These are phyloP conservation scores for Hansfordia pulvinata DNA, from an alignment of 2,329 filamentous ascomycete species.

Conservation along the genomic window DNA sequence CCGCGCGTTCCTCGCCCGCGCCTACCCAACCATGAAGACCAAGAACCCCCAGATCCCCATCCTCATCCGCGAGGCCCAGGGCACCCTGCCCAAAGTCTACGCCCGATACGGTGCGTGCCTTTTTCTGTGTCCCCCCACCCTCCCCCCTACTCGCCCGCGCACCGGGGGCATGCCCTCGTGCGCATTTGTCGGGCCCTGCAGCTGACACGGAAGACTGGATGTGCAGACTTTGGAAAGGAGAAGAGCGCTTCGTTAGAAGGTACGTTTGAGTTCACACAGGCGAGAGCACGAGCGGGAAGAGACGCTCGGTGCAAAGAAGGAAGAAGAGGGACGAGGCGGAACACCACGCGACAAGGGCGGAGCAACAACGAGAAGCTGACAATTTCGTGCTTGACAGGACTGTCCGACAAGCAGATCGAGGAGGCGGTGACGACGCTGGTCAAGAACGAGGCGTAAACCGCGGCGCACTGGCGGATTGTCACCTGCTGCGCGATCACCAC, in stretches of 20 bases:
- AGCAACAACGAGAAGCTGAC: too few species aligned
- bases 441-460: constrained; percentile 20
- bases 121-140: background rate
- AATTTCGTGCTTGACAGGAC: too few species aligned
- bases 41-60: constrained; percentile 92
- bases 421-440: constrained; percentile 41
- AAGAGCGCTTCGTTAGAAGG: constrained; percentile 43
- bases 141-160: background rate
- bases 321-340: too few species aligned
- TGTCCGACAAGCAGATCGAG: constrained; percentile 48
- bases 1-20: constrained; percentile 78
- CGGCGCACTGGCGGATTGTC: too few species aligned
- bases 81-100: constrained; percentile 74
- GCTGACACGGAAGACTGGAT: constrained; percentile 7
- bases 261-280: constrained; percentile 3
- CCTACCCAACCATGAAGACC: constrained; percentile 99
- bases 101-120: constrained; percentile 70
- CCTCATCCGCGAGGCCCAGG: constrained; percentile 81
- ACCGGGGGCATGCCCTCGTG: too few species aligned
- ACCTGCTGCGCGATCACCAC: too few species aligned
- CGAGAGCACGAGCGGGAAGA: constrained; percentile 1
- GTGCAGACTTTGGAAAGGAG: constrained; percentile 41
- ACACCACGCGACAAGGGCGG: too few species aligned
- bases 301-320: too few species aligned
- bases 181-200: too few species aligned